phyloP scores from a whole-genome alignment of 1,139 yeast genomes.

The Geotrichum bryndzae region DNA sequence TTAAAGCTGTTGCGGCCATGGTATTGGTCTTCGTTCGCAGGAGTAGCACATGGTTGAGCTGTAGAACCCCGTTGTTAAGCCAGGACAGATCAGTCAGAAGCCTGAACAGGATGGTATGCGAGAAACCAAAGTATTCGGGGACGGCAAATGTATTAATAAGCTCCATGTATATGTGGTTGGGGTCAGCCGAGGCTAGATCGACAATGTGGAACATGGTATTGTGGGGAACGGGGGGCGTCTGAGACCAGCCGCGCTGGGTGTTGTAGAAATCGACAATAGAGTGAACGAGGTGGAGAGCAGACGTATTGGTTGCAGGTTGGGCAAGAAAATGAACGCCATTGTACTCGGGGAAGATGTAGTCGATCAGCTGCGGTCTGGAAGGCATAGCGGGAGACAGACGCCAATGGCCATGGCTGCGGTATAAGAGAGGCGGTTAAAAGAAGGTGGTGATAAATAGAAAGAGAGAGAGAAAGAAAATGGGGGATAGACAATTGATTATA shows the following conservation, averaged over 20 bases:
- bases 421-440: background rate
- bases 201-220: background rate
- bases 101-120: background rate
- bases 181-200: background rate
- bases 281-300: background rate
- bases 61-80: background rate
- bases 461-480: no score
- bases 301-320: background rate
- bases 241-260: background rate
- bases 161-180: conserved; percentile 3
- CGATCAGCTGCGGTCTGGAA: background rate
- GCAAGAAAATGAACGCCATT: background rate
- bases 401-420: background rate
- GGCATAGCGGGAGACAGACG: background rate
- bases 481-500: no score
- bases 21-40: background rate
- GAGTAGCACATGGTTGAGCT: conserved; percentile 7
- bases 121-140: conserved; percentile 17
- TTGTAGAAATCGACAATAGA: background rate
- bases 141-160: conserved; percentile 10
- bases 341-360: background rate
- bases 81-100: conserved; percentile 12
- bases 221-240: background rate
- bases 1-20: background rate
- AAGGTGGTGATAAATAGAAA: background rate